Conservation (phyloP, 1,284 basidiomycete species). For the Cutaneotrichosporon daszewskae region DNA sequence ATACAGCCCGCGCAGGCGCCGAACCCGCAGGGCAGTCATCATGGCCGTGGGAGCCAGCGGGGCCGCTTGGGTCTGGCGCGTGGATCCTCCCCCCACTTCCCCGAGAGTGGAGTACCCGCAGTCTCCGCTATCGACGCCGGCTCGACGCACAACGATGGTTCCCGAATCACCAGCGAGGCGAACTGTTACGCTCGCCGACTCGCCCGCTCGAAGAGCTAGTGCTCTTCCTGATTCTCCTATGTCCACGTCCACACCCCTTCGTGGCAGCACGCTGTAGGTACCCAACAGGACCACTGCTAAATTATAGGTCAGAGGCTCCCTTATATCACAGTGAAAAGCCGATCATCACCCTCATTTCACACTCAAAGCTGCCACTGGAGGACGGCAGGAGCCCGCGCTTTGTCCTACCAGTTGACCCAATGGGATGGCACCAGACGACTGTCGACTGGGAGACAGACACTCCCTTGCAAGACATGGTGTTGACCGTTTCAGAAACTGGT, state of each 20-base stretch:
- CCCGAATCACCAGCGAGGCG: neutral
- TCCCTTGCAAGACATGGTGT: constrained; percentile 60
- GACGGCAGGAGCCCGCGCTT: constrained; percentile 21
- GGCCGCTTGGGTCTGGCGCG: constrained; percentile 43
- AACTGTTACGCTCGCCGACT: neutral
- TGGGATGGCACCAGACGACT: constrained; percentile 65
- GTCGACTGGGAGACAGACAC: constrained; percentile 43
- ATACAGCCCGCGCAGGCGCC: constrained; percentile 24
- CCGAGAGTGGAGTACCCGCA: constrained; percentile 7
- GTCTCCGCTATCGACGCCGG: neutral
- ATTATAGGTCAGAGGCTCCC: neutral
- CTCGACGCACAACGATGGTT: neutral
- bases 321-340: constrained; percentile 23
- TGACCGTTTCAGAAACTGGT: constrained; percentile 67
- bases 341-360: constrained; percentile 30
- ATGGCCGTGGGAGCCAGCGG: constrained; percentile 36
- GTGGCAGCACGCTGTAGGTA: too few relatives aligned
- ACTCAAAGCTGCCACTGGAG: constrained; percentile 31
- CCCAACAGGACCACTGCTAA: too few relatives aligned
- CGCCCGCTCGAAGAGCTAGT: neutral
- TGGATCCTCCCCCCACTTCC: constrained; percentile 23
- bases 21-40: constrained; percentile 38
- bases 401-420: constrained; percentile 72
- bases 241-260: too few relatives aligned
- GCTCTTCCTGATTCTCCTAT: too few relatives aligned